Conservation (phyloP, 1,284 basidiomycete genomes). For the Leucoagaricus sp. region DNA sequence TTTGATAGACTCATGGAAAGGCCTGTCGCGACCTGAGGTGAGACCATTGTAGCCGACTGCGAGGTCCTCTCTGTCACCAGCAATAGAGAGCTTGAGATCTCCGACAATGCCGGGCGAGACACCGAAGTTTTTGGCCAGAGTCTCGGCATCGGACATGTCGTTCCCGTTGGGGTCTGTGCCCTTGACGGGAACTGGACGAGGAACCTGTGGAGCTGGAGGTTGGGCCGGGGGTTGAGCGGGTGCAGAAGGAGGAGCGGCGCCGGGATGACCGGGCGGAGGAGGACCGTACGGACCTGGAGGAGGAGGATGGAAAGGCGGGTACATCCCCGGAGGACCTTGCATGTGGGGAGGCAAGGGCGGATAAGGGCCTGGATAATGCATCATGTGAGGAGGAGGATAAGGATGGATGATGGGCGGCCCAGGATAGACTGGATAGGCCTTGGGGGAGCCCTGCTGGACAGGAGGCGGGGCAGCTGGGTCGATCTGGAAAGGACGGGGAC, state of each 20-base stretch:
- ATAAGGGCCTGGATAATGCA: constrained; percentile 24
- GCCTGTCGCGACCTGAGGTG: constrained; percentile 65
- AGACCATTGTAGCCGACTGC: constrained; percentile 73
- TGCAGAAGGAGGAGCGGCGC: constrained; percentile 24
- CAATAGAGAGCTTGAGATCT: constrained; percentile 53
- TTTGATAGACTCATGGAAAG: constrained; percentile 51
- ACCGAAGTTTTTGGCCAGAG: constrained; percentile 77
- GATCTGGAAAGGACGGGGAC: constrained; percentile 25
- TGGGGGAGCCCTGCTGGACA: constrained; percentile 34
- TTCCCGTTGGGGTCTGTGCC: constrained; percentile 76
- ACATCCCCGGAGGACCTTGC: constrained; percentile 48
- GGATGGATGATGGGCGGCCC: constrained; percentile 43
- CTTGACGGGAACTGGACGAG: constrained; percentile 37
- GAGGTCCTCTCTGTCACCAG: constrained; percentile 66
- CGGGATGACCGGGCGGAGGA: constrained; percentile 29
- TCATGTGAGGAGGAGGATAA: constrained; percentile 35
- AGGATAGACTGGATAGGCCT: constrained; percentile 31
- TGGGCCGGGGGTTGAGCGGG: constrained; percentile 23
- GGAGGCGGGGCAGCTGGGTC: constrained; percentile 30
- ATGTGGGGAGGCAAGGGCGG: constrained; percentile 35
- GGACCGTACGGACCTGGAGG: constrained; percentile 18
- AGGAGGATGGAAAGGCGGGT: constrained; percentile 23
- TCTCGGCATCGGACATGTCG: constrained; percentile 71
- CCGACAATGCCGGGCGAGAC: constrained; percentile 69
- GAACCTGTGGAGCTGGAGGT: constrained; percentile 21